Base-by-base conservation (phyloP, 371 early-diverging fungal species). In the Mortierella sp. region DNA sequence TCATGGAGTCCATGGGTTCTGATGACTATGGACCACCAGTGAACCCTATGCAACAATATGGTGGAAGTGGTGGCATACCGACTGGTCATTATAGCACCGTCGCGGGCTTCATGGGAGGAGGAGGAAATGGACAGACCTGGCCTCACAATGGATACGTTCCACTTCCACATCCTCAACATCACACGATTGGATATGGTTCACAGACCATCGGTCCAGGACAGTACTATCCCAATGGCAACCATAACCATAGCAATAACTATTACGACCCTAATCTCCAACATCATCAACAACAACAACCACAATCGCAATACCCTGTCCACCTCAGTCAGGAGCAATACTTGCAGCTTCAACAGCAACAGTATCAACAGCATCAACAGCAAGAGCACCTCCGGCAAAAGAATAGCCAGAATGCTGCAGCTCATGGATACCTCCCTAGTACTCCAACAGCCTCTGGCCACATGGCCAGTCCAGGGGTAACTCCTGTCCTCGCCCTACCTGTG, bases 1-100 rank as follows among this genome's bases (percentile, higher is more conserved):
- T 79, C 48, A 76, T 86, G 86, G 86, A 86, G 58, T 86, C 86
- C 24, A 86, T 86, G 86, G 86, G 86, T 11, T 80, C 78, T n/a
- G 84, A 84, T 42, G 82, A 73, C 28, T 65, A 79, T 63, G 79
- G 34, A 3, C 65, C 78, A 4, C 65, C 76, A 28, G 76, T n/a
- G 28, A 60, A 65, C 14, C 58, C 72, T 26, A 31, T 74, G 45
- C 84, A 80, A 16, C 68, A 65, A 8, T 68, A 19, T 45, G 50
- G 42, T 10, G 73, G 70, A 19, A 54, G 16, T 54, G 50, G 42
- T 16, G 73, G 70, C 16, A 24, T 65, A 10, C 8, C 65, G 65
- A 65, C 38, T 65, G 65, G 65, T 38, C 72, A 38, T 16, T 77
- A 77, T 42, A 57, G 57, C 14, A 72, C 77, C 0, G 42, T 50